Conservation (phyloP, 495 filamentous ascomycete species). For the Aspergillus baeticus region DNA sequence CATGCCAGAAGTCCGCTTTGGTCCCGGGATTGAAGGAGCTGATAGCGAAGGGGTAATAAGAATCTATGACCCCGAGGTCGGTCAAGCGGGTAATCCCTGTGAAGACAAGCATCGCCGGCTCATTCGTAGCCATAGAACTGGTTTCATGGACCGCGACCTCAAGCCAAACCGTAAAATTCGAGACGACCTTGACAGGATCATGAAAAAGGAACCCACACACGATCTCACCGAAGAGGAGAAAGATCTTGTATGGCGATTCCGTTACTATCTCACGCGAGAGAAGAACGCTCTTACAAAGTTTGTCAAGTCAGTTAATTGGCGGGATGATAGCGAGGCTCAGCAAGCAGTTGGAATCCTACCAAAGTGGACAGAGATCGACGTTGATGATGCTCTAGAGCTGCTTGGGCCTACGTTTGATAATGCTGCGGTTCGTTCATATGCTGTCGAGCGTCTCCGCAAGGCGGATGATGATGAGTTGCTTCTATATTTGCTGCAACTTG, state of each 20-base stretch:
- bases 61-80: constrained; percentile 94
- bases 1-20: constrained; percentile 77
- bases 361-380: constrained; percentile 96
- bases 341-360: constrained; percentile 87
- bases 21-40: constrained; percentile 72
- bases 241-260: constrained; percentile 94
- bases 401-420: constrained; percentile 92
- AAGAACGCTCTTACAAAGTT: constrained; percentile 96
- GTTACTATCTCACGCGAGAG: constrained; percentile 88
- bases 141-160: constrained; percentile 85
- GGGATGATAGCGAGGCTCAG: constrained; percentile 77
- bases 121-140: constrained; percentile 89
- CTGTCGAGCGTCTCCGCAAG: constrained; percentile 86
- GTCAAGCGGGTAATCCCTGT: constrained; percentile 83
- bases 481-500: constrained; percentile 89
- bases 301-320: constrained; percentile 95
- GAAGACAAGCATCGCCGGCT: constrained; percentile 93
- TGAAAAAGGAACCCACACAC: constrained; percentile 91
- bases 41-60: constrained; percentile 60
- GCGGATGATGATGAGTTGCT: constrained; percentile 92
- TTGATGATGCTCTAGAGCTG: constrained; percentile 94
- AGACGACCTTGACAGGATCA: constrained; percentile 87
- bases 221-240: constrained; percentile 85
- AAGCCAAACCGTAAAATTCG: constrained; percentile 96
- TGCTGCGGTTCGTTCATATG: constrained; percentile 81